phyloP scores from a whole-genome alignment of 176 grass and related monocot genomes.

The Cenchrus purpureus region DNA sequence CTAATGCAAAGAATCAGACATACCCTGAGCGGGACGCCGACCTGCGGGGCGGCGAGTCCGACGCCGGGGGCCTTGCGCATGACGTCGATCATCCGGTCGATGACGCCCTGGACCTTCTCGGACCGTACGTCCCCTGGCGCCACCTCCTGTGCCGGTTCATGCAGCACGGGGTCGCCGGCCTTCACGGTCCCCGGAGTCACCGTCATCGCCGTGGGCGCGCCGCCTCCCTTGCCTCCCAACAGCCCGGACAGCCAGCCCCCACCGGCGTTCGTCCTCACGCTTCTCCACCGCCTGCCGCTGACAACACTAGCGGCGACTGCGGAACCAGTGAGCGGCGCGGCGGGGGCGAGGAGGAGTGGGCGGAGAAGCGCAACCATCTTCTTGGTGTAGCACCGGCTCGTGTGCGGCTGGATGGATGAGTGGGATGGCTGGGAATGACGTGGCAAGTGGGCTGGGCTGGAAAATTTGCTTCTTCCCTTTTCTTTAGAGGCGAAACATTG shows the following conservation, averaged over 20 bases:
- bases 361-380: constrained; percentile 53
- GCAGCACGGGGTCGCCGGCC: constrained; percentile 89
- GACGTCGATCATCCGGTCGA: constrained; percentile 81
- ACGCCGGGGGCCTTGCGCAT: constrained; percentile 87
- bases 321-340: neutral
- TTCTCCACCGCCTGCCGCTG: constrained; percentile 12
- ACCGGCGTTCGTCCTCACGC: constrained; percentile 37
- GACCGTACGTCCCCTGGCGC: constrained; percentile 54
- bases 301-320: neutral
- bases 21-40: constrained; percentile 77
- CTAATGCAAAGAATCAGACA: constrained; percentile 11
- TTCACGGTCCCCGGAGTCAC: constrained; percentile 73
- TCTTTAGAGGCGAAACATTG: no score
- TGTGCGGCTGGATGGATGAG: constrained; percentile 1
- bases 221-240: constrained; percentile 46
- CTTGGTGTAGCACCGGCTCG: neutral
- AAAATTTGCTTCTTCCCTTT: neutral
- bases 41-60: constrained; percentile 93
- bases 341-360: constrained; percentile 19
- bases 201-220: constrained; percentile 38
- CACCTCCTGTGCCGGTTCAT: constrained; percentile 69
- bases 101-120: constrained; percentile 76
- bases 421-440: neutral
- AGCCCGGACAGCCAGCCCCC: constrained; percentile 58
- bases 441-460: neutral